Conservation (phyloP, 176 grass and related monocot genomes). For the Triticum urartu region DNA sequence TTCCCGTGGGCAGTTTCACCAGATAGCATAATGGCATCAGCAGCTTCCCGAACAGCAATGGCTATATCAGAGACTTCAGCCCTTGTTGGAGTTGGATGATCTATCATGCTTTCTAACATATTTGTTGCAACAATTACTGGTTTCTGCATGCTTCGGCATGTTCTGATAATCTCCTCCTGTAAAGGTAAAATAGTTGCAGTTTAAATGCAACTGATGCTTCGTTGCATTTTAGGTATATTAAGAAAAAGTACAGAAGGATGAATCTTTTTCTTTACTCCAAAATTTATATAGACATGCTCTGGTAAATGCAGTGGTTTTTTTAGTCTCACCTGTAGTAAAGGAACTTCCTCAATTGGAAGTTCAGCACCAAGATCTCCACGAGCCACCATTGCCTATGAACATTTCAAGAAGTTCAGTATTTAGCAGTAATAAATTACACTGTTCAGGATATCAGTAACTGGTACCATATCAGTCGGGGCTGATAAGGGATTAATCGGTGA, state of each 20-base stretch:
- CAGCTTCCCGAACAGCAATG: slow-evolving; percentile 87
- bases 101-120: slow-evolving; percentile 99
- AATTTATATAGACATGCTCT: background rate
- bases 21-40: slow-evolving; percentile 97
- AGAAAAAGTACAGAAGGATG: background rate
- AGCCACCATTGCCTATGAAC: slow-evolving; percentile 91
- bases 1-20: slow-evolving; percentile 98
- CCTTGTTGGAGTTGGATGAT: slow-evolving; percentile 94
- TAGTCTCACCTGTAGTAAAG: slow-evolving; percentile 78
- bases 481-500: too few species aligned
- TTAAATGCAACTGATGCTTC: background rate
- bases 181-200: background rate
- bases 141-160: slow-evolving; percentile 83
- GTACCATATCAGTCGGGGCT: too few species aligned
- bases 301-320: background rate
- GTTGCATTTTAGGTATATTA: background rate
- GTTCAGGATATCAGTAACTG: too few species aligned
- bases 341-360: slow-evolving; percentile 97
- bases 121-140: slow-evolving; percentile 97
- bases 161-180: slow-evolving; percentile 89
- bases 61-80: slow-evolving; percentile 98
- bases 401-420: slow-evolving; percentile 41
- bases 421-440: slow-evolving; percentile 17
- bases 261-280: background rate
- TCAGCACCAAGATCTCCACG: slow-evolving; percentile 98